These are phyloP conservation scores for Xylariomycetidae sp. DNA, from an alignment of 2,329 filamentous ascomycete genomes.

Conservation along the genomic window DNA sequence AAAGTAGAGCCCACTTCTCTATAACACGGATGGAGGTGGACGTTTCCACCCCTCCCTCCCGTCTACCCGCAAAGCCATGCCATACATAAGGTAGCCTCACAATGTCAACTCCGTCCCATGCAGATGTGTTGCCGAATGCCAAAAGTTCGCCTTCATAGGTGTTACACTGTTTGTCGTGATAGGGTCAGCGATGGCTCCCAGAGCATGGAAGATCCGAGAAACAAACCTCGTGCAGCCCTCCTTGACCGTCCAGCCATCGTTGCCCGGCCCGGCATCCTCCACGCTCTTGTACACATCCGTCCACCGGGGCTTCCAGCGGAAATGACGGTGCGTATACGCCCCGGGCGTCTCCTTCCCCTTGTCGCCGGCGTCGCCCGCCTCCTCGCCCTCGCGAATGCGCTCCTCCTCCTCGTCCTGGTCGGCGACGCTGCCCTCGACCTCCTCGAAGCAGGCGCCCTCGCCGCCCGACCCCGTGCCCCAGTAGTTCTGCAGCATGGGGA, in stretches of 20 bases:
- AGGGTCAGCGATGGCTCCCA: constrained; percentile 2
- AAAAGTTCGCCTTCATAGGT: constrained; percentile 87
- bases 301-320: constrained; percentile 90
- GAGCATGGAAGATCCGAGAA: neutral
- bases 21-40: constrained; percentile 1
- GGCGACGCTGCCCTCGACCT: constrained; percentile 60
- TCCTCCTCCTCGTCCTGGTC: constrained; percentile 67
- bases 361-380: constrained; percentile 18
- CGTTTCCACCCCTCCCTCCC: constrained; percentile 9
- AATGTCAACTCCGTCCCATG: constrained; percentile 69
- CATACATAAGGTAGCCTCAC: constrained; percentile 54
- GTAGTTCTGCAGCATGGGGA: constrained; percentile 82
- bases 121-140: constrained; percentile 60
- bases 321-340: constrained; percentile 72
- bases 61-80: constrained; percentile 15
- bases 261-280: constrained; percentile 70
- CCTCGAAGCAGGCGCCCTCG: constrained; percentile 80
- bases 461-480: constrained; percentile 74
- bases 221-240: constrained; percentile 77
- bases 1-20: constrained; percentile 15
- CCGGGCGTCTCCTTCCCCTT: constrained; percentile 28
- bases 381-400: constrained; percentile 59
- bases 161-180: constrained; percentile 59
- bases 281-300: constrained; percentile 83
- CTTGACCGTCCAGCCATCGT: constrained; percentile 89